Base-by-base conservation (phyloP, 768 basidiomycete species). In the Tylopilus sp. region DNA sequence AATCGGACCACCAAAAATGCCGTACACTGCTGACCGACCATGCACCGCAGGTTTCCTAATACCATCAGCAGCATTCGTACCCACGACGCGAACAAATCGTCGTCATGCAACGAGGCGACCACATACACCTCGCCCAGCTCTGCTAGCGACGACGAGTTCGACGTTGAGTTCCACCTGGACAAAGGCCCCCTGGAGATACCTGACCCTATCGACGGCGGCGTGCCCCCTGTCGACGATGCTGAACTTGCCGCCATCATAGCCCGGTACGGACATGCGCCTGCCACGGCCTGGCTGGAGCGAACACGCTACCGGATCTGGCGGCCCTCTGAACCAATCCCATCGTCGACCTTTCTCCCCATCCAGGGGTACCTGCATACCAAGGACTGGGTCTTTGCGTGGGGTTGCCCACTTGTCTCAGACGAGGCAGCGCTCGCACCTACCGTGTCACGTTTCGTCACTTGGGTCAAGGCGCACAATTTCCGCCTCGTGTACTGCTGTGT, bases 251-350 rank as follows among this genome's bases (percentile, higher is more conserved):
- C 76, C 38, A 73, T 88, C 55, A 79, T 86, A 41, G 84, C 83
- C 4, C 71, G 75, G 45, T 80, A 87, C 56, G 85, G 85, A 17
- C 84, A 85, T 30, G 80, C 82, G 7, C 80, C 80, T 47, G 78
- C 85, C 38, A 88, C 85, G 0, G 79, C 84, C 9, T 88, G 85
- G 85, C 73, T 86, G 9, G 85, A 90, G 61, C 71, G 77, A 57
- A 77, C 78, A 64, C 65, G 81, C 63, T 77, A 74, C 63, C 62
- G 66, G 44, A 65, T 82, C 60, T 68, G 83, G 83, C 62, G 77
- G 12, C 70, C 70, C 8, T 26, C 26, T 8, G 26, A 26, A 8
- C 26, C 26, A 26, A 8, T 26, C 26, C 26, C 26, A 8, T 8
- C 26, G 26, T 26, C 26, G 5, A 4, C 26, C 5, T 26, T 26